A percentile compares a stretch with the other conserved stretches of the same genome.
Conservation (phyloP, 1,284 basidiomycete genomes). For the Irpex rosettiformis region DNA sequence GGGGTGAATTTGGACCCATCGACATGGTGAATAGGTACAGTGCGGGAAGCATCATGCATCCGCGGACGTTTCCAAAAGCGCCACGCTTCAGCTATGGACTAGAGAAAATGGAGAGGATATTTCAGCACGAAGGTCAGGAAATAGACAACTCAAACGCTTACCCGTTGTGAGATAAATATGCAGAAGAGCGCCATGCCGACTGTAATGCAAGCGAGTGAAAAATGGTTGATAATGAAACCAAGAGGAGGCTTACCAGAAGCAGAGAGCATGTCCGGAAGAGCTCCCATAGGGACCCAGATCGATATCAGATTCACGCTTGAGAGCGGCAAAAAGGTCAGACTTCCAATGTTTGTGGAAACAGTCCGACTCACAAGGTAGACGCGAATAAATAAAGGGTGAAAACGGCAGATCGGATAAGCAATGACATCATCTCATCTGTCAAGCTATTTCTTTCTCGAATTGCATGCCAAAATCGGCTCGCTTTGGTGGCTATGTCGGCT, state of each 20-base stretch:
- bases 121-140: neutral
- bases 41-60: neutral
- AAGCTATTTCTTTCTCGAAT: constrained; percentile 15
- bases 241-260: constrained; percentile 22
- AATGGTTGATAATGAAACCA: neutral
- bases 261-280: constrained; percentile 24
- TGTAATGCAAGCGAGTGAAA: constrained; percentile 3
- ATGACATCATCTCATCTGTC: constrained; percentile 14
- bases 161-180: constrained; percentile 23
- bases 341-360: neutral
- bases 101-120: neutral
- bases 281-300: constrained; percentile 14
- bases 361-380: constrained; percentile 21
- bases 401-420: constrained; percentile 18
- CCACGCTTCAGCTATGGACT: constrained; percentile 25
- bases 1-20: neutral
- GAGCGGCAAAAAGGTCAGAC: neutral
- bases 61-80: constrained; percentile 12
- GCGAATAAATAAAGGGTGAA: constrained; percentile 23
- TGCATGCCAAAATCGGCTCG: constrained; percentile 17
- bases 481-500: constrained; percentile 19
- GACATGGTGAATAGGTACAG: neutral
- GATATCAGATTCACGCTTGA: constrained; percentile 17
- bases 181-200: constrained; percentile 25
- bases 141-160: constrained; percentile 9